These are phyloP conservation scores for Aspergillus ostianus DNA, from an alignment of 495 filamentous ascomycete genomes.

Conservation along the genomic window DNA sequence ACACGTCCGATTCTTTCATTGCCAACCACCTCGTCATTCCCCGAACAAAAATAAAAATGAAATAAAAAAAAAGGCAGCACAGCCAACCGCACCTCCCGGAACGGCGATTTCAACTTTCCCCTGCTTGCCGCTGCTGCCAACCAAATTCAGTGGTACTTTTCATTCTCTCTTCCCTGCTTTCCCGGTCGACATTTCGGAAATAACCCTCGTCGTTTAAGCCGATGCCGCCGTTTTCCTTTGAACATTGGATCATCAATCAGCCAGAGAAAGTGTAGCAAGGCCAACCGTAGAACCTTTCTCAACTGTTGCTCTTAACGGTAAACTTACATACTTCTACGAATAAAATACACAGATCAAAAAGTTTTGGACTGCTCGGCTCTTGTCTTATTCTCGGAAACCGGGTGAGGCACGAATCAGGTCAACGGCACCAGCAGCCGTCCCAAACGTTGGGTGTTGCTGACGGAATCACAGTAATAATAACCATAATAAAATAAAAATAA, in stretches of 20 bases:
- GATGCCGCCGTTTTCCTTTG: conserved; percentile 21
- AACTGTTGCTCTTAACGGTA: conserved; percentile 2
- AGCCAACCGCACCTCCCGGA: conserved; percentile 16
- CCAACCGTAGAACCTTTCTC: conserved; percentile 1
- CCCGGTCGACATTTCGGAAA: conserved; percentile 23
- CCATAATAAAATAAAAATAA: conserved; percentile 3
- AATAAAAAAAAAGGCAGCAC: conserved; percentile 8
- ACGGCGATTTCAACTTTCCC: conserved; percentile 22
- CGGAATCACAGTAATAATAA: conserved; percentile 9
- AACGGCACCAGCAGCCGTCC: conserved; percentile 19
- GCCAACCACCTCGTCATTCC: conserved; percentile 16
- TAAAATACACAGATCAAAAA: conserved; percentile 3
- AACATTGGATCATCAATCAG: conserved; percentile 12
- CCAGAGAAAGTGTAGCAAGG: neutral
- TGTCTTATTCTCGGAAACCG: conserved; percentile 22
- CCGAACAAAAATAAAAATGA: conserved; percentile 6
- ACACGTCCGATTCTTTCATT: conserved; percentile 26
- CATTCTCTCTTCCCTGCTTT: conserved; percentile 12
- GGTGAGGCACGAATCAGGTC: conserved; percentile 24
- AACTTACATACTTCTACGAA: neutral
- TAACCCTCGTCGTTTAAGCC: conserved; percentile 18
- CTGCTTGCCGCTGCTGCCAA: conserved; percentile 28
- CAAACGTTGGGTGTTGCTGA: conserved; percentile 19
- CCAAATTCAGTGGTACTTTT: conserved; percentile 16
- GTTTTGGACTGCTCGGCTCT: conserved; percentile 16